These are phyloP conservation scores for Laguncularia racemosa DNA, from an alignment of 345 rosid genomes.

Conservation along the genomic window DNA sequence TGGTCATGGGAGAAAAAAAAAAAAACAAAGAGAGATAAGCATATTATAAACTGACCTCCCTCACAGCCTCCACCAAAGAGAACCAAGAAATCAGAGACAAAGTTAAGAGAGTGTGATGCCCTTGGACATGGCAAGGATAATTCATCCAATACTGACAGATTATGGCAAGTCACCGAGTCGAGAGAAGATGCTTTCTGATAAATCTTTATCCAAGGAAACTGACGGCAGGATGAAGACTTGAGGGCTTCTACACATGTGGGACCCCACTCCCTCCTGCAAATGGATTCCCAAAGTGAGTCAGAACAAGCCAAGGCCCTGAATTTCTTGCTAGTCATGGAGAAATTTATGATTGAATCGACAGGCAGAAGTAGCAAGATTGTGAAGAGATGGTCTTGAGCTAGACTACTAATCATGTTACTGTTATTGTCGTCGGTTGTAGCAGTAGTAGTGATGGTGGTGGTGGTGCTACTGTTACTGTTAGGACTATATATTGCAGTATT, in stretches of 20 bases:
- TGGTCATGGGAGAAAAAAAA: neutral
- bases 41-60: conserved; percentile 56
- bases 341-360: conserved; percentile 57
- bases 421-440: too few relatives aligned
- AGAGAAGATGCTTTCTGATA: conserved; percentile 49
- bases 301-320: conserved; percentile 45
- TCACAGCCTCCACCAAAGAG: conserved; percentile 92
- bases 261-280: conserved; percentile 79
- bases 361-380: conserved; percentile 78
- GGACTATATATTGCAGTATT: too few relatives aligned
- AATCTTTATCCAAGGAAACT: conserved; percentile 59
- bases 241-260: conserved; percentile 41
- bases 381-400: conserved; percentile 63
- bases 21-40: neutral
- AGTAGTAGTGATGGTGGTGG: too few relatives aligned
- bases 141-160: conserved; percentile 30
- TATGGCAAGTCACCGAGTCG: conserved; percentile 54
- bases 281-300: conserved; percentile 69
- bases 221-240: conserved; percentile 30
- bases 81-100: conserved; percentile 75
- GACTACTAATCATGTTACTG: conserved; percentile 20
- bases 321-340: conserved; percentile 64
- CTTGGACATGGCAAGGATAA: conserved; percentile 54
- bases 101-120: conserved; percentile 94
- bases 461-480: too few relatives aligned